Percentiles rank a stretch among this genome's conserved stretches.
Evolutionary conservation across 768 basidiomycete species (phyloP).

Genomic region (Russula earlei): DNA sequence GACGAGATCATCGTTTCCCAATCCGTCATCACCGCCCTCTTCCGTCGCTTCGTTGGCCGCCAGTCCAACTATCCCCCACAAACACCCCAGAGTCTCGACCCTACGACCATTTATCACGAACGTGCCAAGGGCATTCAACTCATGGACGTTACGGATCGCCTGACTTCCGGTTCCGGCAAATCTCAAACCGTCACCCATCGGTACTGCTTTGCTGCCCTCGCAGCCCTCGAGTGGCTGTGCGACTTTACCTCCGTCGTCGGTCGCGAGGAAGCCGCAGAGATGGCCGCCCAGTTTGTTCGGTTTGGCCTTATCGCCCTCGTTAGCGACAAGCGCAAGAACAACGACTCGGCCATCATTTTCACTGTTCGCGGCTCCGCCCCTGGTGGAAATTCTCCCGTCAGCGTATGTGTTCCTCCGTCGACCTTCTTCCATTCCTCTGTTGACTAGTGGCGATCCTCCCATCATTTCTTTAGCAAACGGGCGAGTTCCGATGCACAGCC

Average conservation of each 20-base stretch:
- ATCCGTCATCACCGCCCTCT: conserved; percentile 87
- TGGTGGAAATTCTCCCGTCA: conserved; percentile 64
- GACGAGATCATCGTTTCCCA: conserved; percentile 97
- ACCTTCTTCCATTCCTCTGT: not conserved
- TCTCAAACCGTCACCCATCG: conserved; percentile 40
- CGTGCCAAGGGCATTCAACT: conserved; percentile 65
- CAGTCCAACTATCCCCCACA: conserved; percentile 66
- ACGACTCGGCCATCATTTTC: conserved; percentile 88
- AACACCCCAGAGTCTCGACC: conserved; percentile 41
- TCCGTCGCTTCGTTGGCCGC: conserved; percentile 89
- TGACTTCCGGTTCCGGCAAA: conserved; percentile 40
- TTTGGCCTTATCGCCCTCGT: conserved; percentile 85
- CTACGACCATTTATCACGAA: conserved; percentile 68
- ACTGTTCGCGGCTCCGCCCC: conserved; percentile 78
- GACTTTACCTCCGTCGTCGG: conserved; percentile 96
- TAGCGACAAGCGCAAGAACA: conserved; percentile 85
- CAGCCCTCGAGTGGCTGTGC: conserved; percentile 92
- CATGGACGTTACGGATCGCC: conserved; percentile 60
- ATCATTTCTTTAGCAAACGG: conserved; percentile 56
- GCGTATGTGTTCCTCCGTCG: conserved; percentile 36
- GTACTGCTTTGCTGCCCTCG: conserved; percentile 77
- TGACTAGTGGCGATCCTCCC: conserved; percentile 13
- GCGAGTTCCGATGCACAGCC: conserved; percentile 93
- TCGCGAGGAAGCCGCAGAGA: conserved; percentile 92
- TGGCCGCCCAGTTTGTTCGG: conserved; percentile 95